These are phyloP conservation scores for Salix viminalis DNA, from an alignment of 345 rosid species.

Conservation along the genomic window DNA sequence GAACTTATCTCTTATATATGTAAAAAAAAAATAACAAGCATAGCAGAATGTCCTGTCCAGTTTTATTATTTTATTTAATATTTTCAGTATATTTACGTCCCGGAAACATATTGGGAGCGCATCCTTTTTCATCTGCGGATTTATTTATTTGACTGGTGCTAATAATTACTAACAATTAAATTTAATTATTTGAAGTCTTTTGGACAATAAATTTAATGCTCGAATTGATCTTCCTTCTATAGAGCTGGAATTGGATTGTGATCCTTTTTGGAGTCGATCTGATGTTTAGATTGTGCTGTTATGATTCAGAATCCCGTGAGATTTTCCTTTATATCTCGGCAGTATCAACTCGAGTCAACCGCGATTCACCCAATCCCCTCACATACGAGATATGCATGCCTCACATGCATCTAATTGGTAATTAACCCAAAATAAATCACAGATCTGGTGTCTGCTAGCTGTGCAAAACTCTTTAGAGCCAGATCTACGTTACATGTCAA, in stretches of 20 bases:
- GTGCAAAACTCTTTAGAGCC: background rate
- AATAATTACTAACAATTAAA: background rate
- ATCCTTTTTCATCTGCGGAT: background rate
- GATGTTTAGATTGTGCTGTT: background rate
- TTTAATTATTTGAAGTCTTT: background rate
- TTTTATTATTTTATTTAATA: too few relatives aligned
- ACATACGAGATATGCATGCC: conserved; percentile 34
- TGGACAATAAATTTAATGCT: background rate
- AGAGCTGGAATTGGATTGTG: background rate
- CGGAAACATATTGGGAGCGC: background rate
- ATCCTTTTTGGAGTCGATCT: background rate
- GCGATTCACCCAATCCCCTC: conserved; percentile 28
- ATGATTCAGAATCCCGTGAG: background rate
- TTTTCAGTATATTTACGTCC: background rate
- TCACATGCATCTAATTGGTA: background rate
- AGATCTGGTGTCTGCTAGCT: conserved; percentile 8
- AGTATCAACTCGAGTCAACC: conserved; percentile 22
- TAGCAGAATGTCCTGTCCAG: background rate
- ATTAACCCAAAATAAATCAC: background rate
- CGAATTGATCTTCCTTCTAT: background rate
- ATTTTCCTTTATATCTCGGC: conserved; percentile 33
- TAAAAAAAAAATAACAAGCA: too few relatives aligned
- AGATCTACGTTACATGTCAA: background rate
- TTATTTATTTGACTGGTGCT: background rate
- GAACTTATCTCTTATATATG: too few relatives aligned